Percentiles rank a stretch among this genome's conserved stretches.
phyloP scores from a whole-genome alignment of 768 basidiomycete species.

The Suillus decipiens region DNA sequence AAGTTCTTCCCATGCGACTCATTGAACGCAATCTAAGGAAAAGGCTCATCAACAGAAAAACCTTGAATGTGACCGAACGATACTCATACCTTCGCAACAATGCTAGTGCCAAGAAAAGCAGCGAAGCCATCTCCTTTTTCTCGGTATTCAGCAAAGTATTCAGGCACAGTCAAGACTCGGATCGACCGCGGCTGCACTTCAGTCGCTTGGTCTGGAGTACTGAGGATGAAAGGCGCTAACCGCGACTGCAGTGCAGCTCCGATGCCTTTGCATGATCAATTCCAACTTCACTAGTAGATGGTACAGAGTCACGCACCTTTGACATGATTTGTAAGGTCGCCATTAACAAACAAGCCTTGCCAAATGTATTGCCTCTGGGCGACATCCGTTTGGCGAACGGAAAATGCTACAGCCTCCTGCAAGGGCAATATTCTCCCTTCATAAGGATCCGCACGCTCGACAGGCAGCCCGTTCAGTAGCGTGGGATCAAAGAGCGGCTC shows the following conservation, averaged over 20 bases:
- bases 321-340: slow-evolving; percentile 69
- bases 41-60: not conserved
- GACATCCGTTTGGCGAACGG: slow-evolving; percentile 61
- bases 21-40: slow-evolving; percentile 66
- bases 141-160: slow-evolving; percentile 90
- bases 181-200: slow-evolving; percentile 73
- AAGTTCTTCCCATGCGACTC: slow-evolving; percentile 68
- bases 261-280: slow-evolving; percentile 45
- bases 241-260: slow-evolving; percentile 71
- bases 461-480: slow-evolving; percentile 45
- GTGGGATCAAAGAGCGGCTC: slow-evolving; percentile 85
- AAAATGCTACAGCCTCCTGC: slow-evolving; percentile 67
- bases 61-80: slow-evolving; percentile 10
- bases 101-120: slow-evolving; percentile 79
- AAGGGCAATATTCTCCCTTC: slow-evolving; percentile 42
- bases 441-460: slow-evolving; percentile 25
- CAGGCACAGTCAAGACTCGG: slow-evolving; percentile 69
- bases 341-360: slow-evolving; percentile 81
- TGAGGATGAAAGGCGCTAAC: slow-evolving; percentile 61
- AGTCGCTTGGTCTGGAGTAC: slow-evolving; percentile 61
- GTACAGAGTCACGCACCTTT: slow-evolving; percentile 51
- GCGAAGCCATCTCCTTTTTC: slow-evolving; percentile 82
- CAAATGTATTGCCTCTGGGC: slow-evolving; percentile 73
- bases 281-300: not conserved
- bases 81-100: slow-evolving; percentile 73